Base-by-base conservation (phyloP, 306 rosid genomes). In the Acmispon strigosus region DNA sequence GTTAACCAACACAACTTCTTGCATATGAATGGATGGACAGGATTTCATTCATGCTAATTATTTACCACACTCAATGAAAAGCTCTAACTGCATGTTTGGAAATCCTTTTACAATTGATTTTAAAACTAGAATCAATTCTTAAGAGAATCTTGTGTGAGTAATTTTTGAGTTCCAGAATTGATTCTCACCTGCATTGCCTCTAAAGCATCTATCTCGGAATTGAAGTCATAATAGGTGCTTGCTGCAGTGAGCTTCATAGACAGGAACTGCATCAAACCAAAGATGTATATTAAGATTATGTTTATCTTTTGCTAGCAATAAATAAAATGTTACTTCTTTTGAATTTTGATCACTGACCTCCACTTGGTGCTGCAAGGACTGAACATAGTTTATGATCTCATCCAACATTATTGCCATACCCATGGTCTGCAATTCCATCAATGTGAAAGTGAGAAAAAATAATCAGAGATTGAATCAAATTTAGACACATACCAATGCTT, bases 341-440 rank as follows among this genome's bases (percentile, higher is more conserved):
- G 3, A 18, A 4, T 47, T 63, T 56, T 73, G 12, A 42, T 43
- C 6, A 69, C 82, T 45, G 37, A 87, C 98, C 92, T 89, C 98
- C 29, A 92, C 94, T 69, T 92, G 98, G 77, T 87, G 84, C 82
- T 92, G 96, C 72, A 92, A 82, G 82, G 98, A 92, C 50, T 89
- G 98, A n/a, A 92, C 92, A 81, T 92, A 92, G 59, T 87, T 92
- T 72, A 92, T 92, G 78, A 92, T 92, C 86, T 89, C 98, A 10
- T 87, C 98, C 77, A 92, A 84, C 98, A 92, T 92, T 50, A 87
- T 90, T 2, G 96, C 88, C 98, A 89, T 92, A 9, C 98, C 96
- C 98, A 87, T 89, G 12, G 89, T 84, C 98, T 92, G 90, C 77
- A 84, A 84, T 14, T 72, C 32, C 70, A 80, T 74, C 2, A 10